Base-by-base conservation (phyloP, 768 basidiomycete genomes). In the Thelephora ganbajun region DNA sequence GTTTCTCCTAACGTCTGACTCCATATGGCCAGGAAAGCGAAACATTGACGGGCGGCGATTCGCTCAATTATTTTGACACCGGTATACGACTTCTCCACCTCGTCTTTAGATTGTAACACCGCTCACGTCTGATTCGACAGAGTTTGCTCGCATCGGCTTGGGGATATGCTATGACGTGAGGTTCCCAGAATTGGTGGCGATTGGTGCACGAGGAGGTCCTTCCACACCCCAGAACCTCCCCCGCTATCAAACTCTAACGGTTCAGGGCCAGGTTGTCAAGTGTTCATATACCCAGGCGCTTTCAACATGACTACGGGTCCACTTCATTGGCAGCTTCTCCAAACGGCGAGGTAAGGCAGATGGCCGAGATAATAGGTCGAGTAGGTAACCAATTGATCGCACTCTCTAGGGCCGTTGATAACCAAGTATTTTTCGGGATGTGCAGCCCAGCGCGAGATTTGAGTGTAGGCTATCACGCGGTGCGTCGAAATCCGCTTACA, bases 241-340 rank as follows among this genome's bases (percentile, higher is more conserved):
- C 16, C 37, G 4, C 18, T 47, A 14, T 49, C 18, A 0, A 20
- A 34, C 6, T 30, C 6, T 2, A 37, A 22, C 44, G n/a, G 23
- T 34, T 20, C n/a, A 13, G 23, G 37, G 48, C 18, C 56, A 90
- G 90, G 92, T 1, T 90, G 86, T 53, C 80, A 93, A 47, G 72
- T 86, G 6, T 74, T 96, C 54, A 74, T 97, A 46, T 97, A 97
- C 62, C 96, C 96, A 0, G 79, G 80, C 11, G 96, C 96, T 12
- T 98, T 99, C 74, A 99, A 97, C 61, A 66, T 78, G 57, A 96
- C 92, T 3, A 98, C 96, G 0, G 96, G 96, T 0, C 93, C 93
- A 1, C 66, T 96, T 43, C 91, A 98, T 62, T 99, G 96, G 96
- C 87, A 92, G 55, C 69, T 99, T 2, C 71, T 99, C 18, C 87